Base-by-base conservation (phyloP, 2,329 filamentous ascomycete species). In the Monilinia aucupariae region DNA sequence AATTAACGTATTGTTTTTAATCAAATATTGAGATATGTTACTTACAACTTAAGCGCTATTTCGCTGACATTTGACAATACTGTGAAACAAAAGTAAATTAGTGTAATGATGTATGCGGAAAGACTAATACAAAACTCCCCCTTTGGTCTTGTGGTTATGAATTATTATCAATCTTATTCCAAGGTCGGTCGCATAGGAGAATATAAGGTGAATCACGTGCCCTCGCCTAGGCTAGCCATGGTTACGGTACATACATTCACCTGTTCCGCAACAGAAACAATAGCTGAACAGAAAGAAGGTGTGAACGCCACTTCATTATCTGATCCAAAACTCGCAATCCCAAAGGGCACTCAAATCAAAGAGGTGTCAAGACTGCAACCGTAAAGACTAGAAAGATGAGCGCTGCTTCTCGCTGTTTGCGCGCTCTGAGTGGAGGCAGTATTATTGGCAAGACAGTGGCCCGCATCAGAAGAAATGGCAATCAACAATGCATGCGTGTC, bases 401-500 rank as follows among this genome's bases (percentile, higher is more conserved):
- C 41, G 41, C 41, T 7, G 32, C 50, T 22, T 25, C 30, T 37
- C 20, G 30, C 20, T 10, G 9, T 12, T 34, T 51, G 20, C 0
- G 1, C 0, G 2, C 10, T 13, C 13, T n/a, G 2, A 22, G 20
- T 51, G 2, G 30, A 4, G 1, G n/a, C 0, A 34, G 9, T 4
- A 6, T 34, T 13, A 8, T 51, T 51, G 1, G 30, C 20, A 51
- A 3, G 32, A 1, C 13, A 2, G 34, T 22, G 30, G 30, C 4
- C n/a, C n/a, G n/a, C n/a, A n/a, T n/a, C n/a, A n/a, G 20, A 34
- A 51, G 32, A 17, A 51, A 4, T 13, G 6, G 4, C n/a, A n/a
- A n/a, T n/a, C n/a, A 22, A 51, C 10, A n/a, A 9, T 5, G n/a
- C 5, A 34, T 5, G 13, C 1, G 8, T 13, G 2, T 10, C 20